phyloP scores from a whole-genome alignment of 495 filamentous ascomycete species.

The Amphirosellinia nigrospora region DNA sequence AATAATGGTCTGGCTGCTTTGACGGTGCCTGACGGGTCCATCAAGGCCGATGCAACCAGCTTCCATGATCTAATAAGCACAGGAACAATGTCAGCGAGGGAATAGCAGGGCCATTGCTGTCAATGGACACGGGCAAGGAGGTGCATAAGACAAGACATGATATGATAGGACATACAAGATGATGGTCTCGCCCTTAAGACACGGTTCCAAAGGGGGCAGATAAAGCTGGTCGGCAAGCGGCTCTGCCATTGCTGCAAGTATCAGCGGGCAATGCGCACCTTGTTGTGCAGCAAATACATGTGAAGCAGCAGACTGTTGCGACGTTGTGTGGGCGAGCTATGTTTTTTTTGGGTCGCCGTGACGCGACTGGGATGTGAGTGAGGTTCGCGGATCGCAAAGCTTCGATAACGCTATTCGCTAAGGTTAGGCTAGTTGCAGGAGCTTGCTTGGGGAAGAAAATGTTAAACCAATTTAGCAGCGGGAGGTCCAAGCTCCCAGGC shows the following conservation, averaged over 20 bases:
- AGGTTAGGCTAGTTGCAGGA: neutral
- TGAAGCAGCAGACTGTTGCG: slow-evolving; percentile 32
- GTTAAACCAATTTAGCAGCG: neutral
- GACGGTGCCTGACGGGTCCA: slow-evolving; percentile 56
- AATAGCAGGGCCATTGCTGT: neutral
- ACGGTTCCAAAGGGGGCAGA: slow-evolving; percentile 55
- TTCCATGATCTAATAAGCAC: slow-evolving; percentile 71
- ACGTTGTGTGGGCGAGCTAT: neutral
- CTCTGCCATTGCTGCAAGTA: slow-evolving; percentile 71
- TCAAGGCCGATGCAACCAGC: slow-evolving; percentile 68
- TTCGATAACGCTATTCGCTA: slow-evolving; percentile 16
- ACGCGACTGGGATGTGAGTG: slow-evolving; percentile 28
- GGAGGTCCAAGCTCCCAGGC: slow-evolving; percentile 14
- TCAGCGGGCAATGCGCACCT: slow-evolving; percentile 54
- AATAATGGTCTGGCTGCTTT: slow-evolving; percentile 56
- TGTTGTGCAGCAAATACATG: slow-evolving; percentile 40
- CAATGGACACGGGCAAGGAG: neutral
- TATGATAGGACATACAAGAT: slow-evolving; percentile 45
- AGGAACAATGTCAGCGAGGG: slow-evolving; percentile 6
- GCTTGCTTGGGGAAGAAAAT: slow-evolving; percentile 1
- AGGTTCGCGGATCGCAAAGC: slow-evolving; percentile 27
- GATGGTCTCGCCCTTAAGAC: slow-evolving; percentile 50
- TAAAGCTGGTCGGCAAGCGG: slow-evolving; percentile 53
- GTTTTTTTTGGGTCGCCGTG: slow-evolving; percentile 23
- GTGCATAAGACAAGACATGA: neutral